Conservation (phyloP, 1,139 yeast genomes). For the Kodamaea suecica region DNA sequence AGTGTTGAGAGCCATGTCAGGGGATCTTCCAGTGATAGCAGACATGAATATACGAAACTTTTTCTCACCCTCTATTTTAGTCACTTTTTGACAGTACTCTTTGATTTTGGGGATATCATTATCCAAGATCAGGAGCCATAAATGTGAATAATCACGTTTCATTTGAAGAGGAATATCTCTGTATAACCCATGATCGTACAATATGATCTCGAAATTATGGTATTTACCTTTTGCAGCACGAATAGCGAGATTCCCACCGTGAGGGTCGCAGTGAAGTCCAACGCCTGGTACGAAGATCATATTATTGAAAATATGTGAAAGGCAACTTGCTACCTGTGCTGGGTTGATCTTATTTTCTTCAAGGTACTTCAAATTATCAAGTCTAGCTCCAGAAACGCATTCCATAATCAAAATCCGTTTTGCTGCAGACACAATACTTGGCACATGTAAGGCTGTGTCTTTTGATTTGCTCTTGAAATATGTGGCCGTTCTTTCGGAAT, state of each 20-base stretch:
- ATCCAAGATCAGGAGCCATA: conserved; percentile 88
- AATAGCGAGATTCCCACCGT: conserved; percentile 93
- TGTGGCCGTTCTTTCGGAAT: conserved; percentile 64
- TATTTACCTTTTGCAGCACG: conserved; percentile 36
- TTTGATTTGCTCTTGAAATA: conserved; percentile 58
- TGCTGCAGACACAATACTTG: conserved; percentile 64
- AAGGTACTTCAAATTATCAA: conserved; percentile 71
- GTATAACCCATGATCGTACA: conserved; percentile 94
- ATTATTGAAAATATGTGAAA: conserved; percentile 86
- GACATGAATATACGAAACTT: conserved; percentile 85
- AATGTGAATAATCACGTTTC: conserved; percentile 81
- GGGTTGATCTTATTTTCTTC: conserved; percentile 63
- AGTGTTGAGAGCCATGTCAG: conserved; percentile 42
- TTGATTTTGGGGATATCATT: conserved; percentile 64
- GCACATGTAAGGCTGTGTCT: conserved; percentile 76
- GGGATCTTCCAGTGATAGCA: conserved; percentile 85
- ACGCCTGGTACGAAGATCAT: conserved; percentile 95
- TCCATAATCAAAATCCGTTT: conserved; percentile 85
- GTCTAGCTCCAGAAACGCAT: conserved; percentile 73
- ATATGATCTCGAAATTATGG: conserved; percentile 84
- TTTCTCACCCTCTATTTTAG: conserved; percentile 70
- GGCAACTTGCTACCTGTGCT: conserved; percentile 76
- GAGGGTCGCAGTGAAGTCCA: conserved; percentile 96
- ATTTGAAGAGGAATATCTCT: conserved; percentile 75
- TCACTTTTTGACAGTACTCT: conserved; percentile 70